These are phyloP conservation scores for Desmodesmus armatus DNA, from an alignment of 139 green algal genomes.

Conservation along the genomic window DNA sequence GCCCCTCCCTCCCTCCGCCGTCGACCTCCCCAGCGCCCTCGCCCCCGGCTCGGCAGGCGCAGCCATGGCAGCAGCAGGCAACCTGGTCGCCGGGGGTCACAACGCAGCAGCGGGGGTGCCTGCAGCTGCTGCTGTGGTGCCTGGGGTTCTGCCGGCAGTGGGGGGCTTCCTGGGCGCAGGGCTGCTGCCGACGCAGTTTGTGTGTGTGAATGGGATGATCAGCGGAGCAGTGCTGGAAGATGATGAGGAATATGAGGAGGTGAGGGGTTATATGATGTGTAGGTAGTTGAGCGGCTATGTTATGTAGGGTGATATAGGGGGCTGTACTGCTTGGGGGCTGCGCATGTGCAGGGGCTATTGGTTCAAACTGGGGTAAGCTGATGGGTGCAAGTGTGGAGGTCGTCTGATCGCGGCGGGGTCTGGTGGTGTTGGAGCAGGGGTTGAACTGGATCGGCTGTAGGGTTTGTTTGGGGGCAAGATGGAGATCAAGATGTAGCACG, in stretches of 20 bases:
- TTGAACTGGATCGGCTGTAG: too few species aligned
- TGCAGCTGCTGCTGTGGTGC: not conserved
- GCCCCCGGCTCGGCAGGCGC: not conserved
- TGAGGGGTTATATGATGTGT: conserved; percentile 23
- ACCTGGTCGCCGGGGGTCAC: not conserved
- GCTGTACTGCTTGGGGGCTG: not conserved
- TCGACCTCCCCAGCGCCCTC: not conserved
- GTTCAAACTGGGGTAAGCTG: too few species aligned
- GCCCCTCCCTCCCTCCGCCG: not conserved
- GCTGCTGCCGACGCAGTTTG: conserved; percentile 19
- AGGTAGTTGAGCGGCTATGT: not conserved
- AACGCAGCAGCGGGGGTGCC: not conserved
- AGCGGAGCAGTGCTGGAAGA: conserved; percentile 45
- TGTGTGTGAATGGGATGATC: conserved; percentile 55
- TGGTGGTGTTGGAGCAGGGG: too few species aligned
- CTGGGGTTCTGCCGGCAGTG: not conserved
- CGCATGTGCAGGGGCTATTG: not conserved
- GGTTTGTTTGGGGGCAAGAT: too few species aligned
- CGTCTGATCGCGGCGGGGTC: too few species aligned
- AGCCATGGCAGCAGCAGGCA: conserved; percentile 28
- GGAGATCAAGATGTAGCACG: too few species aligned
- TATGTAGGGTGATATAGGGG: not conserved
- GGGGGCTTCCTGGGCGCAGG: not conserved
- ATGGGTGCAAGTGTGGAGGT: too few species aligned
- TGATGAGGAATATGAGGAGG: conserved; percentile 55